Evolutionary conservation across 768 basidiomycete genomes (phyloP), one percentile per base, ranked within the genome.

Genomic region (Vararia minispora): DNA sequence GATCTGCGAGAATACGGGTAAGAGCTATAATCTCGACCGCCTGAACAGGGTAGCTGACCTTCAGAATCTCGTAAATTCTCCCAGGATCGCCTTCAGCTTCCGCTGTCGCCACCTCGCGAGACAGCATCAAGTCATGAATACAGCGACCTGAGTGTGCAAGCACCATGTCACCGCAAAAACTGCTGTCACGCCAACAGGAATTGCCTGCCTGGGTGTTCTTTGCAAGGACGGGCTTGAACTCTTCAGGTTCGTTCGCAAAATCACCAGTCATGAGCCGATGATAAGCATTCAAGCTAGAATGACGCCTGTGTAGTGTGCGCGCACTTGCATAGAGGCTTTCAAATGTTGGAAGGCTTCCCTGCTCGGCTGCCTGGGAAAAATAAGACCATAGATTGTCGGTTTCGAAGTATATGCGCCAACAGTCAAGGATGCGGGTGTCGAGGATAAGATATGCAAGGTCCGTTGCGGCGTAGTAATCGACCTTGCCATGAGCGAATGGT

Each of bases 31-130:
- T n/a, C n/a, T n/a, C n/a, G n/a, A n/a, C n/a, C n/a, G n/a, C n/a
- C n/a, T n/a, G n/a, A n/a, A 58, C 56, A 24, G 40, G 18, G 31
- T n/a, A 14, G 22, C 46, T 39, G 1, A 57, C 52, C 52, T 62
- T 62, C 21, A 64, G 33, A 5, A 44, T 33, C 33, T 60, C 59
- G 35, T 52, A 63, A 1, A 58, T 39, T 8, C 56, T 49, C 1
- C 60, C 61, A 20, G 49, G 43, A 47, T 63, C 61, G 1, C 63
- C 63, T 28, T 54, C 49, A 3, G 61, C 53, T 1, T 48, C 47
- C 1, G 57, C 52, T 18, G 41, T 49, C 0, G 52, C 38, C 14
- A 52, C 26, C 32, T 63, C 60, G n/a, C 52, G 41, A 20, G 43
- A 52, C 12, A 41, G 5, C 2, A 41, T 4, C 2, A 28, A 14